Percentiles rank a stretch among this genome's conserved stretches.
phyloP scores from a whole-genome alignment of 116 monocot genomes.

The Dioscorea cayenensis region DNA sequence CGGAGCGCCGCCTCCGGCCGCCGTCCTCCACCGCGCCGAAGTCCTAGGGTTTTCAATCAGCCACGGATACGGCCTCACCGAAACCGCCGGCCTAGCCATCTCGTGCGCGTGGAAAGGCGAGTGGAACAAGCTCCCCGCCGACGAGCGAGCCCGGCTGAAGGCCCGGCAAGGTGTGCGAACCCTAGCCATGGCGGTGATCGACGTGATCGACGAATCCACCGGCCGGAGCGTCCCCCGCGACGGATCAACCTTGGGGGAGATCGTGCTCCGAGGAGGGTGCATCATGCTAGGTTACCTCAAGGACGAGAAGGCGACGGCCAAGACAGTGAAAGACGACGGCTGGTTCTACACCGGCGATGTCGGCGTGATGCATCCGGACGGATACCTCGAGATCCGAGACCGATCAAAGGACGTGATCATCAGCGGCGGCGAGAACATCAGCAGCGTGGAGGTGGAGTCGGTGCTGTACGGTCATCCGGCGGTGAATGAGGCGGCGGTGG shows the following conservation, averaged over 20 bases:
- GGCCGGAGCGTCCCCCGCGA: conserved; percentile 3
- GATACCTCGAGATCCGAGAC: conserved; percentile 55
- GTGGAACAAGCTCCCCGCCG: background rate
- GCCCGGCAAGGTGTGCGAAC: conserved; percentile 8
- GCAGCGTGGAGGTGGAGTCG: conserved; percentile 85
- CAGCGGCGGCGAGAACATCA: conserved; percentile 88
- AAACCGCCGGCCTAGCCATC: conserved; percentile 1
- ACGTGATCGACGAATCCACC: background rate
- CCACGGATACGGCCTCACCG: conserved; percentile 16
- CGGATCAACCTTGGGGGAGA: conserved; percentile 10
- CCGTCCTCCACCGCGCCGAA: background rate
- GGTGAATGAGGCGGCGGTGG: conserved; percentile 85
- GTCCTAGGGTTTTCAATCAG: conserved; percentile 3
- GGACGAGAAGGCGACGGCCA: conserved; percentile 1
- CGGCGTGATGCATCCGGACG: conserved; percentile 39
- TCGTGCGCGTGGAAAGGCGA: conserved; percentile 1
- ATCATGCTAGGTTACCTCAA: conserved; percentile 9
- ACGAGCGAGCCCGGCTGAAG: background rate
- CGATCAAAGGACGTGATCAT: conserved; percentile 92
- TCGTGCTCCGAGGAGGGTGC: conserved; percentile 9
- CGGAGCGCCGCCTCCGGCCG: conserved; percentile 12
- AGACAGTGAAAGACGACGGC: background rate
- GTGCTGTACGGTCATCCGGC: conserved; percentile 63
- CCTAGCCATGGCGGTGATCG: conserved; percentile 7
- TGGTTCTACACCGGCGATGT: conserved; percentile 21